Conservation (phyloP, 441 rosid species). For the Melastoma candidum region DNA sequence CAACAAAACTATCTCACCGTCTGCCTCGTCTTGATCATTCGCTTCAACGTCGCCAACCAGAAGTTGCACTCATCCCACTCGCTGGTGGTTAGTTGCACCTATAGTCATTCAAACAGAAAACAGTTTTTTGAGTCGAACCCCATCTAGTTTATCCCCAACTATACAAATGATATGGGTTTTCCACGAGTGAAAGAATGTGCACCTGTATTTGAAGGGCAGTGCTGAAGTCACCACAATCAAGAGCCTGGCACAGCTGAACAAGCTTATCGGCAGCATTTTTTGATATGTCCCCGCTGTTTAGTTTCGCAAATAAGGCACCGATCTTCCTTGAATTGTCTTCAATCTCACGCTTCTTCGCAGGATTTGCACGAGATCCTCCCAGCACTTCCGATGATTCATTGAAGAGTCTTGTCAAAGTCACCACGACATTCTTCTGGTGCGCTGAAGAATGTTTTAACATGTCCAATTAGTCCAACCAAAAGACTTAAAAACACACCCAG, state of each 20-base stretch:
- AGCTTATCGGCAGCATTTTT: conserved; percentile 86
- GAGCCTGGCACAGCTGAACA: conserved; percentile 76
- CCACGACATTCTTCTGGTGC: conserved; percentile 57
- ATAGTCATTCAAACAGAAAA: too few relatives aligned
- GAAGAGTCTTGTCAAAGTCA: conserved; percentile 78
- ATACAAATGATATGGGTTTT: too few relatives aligned
- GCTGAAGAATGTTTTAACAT: conserved; percentile 35
- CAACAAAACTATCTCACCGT: too few relatives aligned
- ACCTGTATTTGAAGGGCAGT: conserved; percentile 57
- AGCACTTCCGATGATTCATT: conserved; percentile 88
- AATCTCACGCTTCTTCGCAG: conserved; percentile 84
- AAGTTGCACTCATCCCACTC: too few relatives aligned
- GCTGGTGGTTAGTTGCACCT: too few relatives aligned
- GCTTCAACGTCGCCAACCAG: too few relatives aligned
- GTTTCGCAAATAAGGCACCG: conserved; percentile 90
- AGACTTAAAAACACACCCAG: too few relatives aligned
- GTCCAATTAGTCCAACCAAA: conserved; percentile 7
- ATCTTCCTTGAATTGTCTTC: conserved; percentile 91
- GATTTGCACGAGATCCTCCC: conserved; percentile 88
- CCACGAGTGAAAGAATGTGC: too few relatives aligned
- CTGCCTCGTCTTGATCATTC: too few relatives aligned
- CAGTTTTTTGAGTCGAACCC: background rate
- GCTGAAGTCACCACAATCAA: conserved; percentile 68
- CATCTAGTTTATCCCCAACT: too few relatives aligned
- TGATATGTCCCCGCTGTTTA: conserved; percentile 79